phyloP scores from a whole-genome alignment of 768 basidiomycete genomes.

The Kwoniella shandongensis region DNA sequence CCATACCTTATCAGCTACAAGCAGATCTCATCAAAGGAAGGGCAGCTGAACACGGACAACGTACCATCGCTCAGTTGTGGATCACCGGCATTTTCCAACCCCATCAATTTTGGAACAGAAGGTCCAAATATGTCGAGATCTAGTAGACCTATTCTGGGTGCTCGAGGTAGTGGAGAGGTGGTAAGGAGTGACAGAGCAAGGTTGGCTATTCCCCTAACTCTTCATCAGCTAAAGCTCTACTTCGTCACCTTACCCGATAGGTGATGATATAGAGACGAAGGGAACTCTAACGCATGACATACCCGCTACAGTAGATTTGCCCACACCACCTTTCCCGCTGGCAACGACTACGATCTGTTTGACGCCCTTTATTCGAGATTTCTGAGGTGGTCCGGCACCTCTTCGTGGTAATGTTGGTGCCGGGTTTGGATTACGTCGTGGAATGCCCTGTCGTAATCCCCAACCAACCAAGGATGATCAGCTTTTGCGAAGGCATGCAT shows the following conservation, averaged over 20 bases:
- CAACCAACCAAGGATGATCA: not conserved
- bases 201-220: slow-evolving; percentile 17
- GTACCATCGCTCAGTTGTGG: slow-evolving; percentile 71
- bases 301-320: slow-evolving; percentile 93
- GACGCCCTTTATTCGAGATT: slow-evolving; percentile 61
- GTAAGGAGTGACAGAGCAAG: slow-evolving; percentile 65
- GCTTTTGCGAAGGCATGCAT: too few relatives aligned
- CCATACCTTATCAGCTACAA: not conserved
- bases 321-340: slow-evolving; percentile 93
- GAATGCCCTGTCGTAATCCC: slow-evolving; percentile 54
- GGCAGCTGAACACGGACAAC: too few relatives aligned
- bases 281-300: slow-evolving; percentile 23
- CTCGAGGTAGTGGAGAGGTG: slow-evolving; percentile 16
- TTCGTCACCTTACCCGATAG: not conserved
- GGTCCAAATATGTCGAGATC: slow-evolving; percentile 97
- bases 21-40: not conserved
- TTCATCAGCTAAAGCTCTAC: too few relatives aligned
- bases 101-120: slow-evolving; percentile 89
- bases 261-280: too few relatives aligned
- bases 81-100: slow-evolving; percentile 73
- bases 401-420: slow-evolving; percentile 57
- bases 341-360: slow-evolving; percentile 79
- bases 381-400: slow-evolving; percentile 51
- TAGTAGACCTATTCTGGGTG: slow-evolving; percentile 74
- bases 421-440: slow-evolving; percentile 48